Conservation (phyloP, 352 stramenopile species). For the Peronosclerospora sorghi region DNA sequence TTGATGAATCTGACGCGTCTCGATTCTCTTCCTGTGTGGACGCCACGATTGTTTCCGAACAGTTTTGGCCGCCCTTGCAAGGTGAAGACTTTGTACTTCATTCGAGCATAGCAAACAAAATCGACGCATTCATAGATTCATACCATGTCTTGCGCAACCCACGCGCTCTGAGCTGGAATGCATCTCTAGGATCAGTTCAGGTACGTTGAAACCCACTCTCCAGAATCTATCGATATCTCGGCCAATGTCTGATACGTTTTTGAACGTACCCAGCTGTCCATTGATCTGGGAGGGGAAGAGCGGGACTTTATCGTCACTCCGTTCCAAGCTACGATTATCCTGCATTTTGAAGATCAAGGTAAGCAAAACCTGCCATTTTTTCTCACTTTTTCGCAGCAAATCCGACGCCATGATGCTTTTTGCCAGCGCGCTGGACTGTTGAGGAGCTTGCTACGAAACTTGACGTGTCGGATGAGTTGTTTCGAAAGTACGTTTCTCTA, state of each 20-base stretch:
- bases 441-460: conserved; percentile 48
- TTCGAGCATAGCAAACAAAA: conserved; percentile 52
- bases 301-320: conserved; percentile 86
- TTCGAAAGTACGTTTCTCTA: conserved; percentile 48
- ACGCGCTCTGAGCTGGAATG: conserved; percentile 88
- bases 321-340: conserved; percentile 89
- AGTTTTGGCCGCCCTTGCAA: conserved; percentile 96
- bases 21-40: conserved; percentile 39
- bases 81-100: conserved; percentile 88
- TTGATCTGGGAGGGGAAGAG: conserved; percentile 83
- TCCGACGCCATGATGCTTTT: not conserved
- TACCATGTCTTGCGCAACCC: conserved; percentile 93
- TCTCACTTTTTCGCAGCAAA: not conserved
- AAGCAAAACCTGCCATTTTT: not conserved
- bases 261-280: conserved; percentile 30
- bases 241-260: not conserved
- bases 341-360: conserved; percentile 91
- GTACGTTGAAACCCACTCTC: conserved; percentile 24
- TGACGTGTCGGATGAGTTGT: conserved; percentile 44
- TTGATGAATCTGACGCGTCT: not conserved
- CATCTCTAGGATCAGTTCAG: conserved; percentile 87
- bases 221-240: not conserved
- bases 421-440: conserved; percentile 41
- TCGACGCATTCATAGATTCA: conserved; percentile 84
- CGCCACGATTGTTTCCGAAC: conserved; percentile 92